Base-by-base conservation (phyloP, 148 eudicot species). In the Rhododendron griersonianum region DNA sequence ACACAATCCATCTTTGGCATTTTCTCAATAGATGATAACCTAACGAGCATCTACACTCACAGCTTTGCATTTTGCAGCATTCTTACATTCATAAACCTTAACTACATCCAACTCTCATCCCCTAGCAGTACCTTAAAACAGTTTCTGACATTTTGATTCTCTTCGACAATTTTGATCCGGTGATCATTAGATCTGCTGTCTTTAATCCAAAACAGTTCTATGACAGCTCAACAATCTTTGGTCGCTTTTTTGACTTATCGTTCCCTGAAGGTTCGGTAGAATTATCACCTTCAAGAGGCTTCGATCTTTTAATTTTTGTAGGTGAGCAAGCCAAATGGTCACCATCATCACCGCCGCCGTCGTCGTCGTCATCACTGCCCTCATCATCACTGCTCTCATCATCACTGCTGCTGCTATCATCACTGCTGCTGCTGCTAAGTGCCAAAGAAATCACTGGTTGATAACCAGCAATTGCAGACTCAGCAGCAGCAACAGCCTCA, bases 401-500 rank as follows among this genome's bases (percentile, higher is more conserved):
- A 10, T 61, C 73, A 39, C 21, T 53, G 57, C 81, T 63, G 23
- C 74, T 28, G 51, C 78, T 75, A 3, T 76, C 81, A 41, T 89
- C 90, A 10, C 88, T 85, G 15, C 84, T 80, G 4, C 86, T 89
- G 21, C 87, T 86, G 75, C 83, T 83, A 65, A 67, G 71, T 75
- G 87, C 87, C 65, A 92, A 83, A 78, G 87, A 78, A 41, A 93
- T 80, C 81, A 88, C 86, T 15, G 90, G 90, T 78, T 89, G 95
- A 87, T 88, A 82, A 83, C 98, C 98, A 51, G 89, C 93, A 9
- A 93, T 71, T 84, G 96, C 95, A 50, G 95, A 90, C 90, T 96
- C 98, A 23, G 99, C 99, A 48, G 98, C 98, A 84, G 95, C 89
- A 86, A 94, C 76, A 45, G 99, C 98, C 81, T 95, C 98, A 15